A percentile compares a stretch with the other conserved stretches of the same genome.
Conservation (phyloP, 2,329 filamentous ascomycete genomes). For the Ophiostoma sp. region DNA sequence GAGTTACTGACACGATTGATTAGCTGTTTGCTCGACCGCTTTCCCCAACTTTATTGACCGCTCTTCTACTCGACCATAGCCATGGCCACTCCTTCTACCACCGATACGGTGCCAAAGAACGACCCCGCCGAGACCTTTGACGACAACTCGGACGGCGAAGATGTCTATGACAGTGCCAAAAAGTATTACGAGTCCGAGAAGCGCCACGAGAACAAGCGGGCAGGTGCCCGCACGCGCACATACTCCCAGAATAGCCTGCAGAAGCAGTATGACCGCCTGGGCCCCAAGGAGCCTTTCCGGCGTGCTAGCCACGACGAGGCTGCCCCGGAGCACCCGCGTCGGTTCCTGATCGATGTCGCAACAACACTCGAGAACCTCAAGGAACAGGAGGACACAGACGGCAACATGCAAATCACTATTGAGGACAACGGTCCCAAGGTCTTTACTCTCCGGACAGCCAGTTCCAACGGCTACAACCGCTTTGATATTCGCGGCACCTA, state of each 20-base stretch:
- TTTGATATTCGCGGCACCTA: slow-evolving; percentile 94
- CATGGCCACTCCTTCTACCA: background rate
- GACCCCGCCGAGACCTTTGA: background rate
- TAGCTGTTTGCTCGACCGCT: background rate
- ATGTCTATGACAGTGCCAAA: slow-evolving; percentile 52
- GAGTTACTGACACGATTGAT: background rate
- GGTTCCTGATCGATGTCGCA: slow-evolving; percentile 83
- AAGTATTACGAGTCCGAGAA: slow-evolving; percentile 56
- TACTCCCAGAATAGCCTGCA: slow-evolving; percentile 55
- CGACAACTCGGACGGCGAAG: slow-evolving; percentile 39
- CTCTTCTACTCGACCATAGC: background rate
- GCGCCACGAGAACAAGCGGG: slow-evolving; percentile 44
- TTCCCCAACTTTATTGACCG: background rate
- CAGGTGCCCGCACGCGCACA: slow-evolving; percentile 49
- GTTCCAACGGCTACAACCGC: slow-evolving; percentile 77
- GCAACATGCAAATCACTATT: slow-evolving; percentile 95
- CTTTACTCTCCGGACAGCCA: slow-evolving; percentile 74
- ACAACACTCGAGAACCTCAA: slow-evolving; percentile 72
- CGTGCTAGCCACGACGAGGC: slow-evolving; percentile 65
- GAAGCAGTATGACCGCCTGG: slow-evolving; percentile 50
- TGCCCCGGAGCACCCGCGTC: slow-evolving; percentile 59
- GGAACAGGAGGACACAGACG: slow-evolving; percentile 84
- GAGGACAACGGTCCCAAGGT: slow-evolving; percentile 93
- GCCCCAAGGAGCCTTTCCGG: slow-evolving; percentile 50
- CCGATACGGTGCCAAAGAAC: slow-evolving; percentile 7